These are phyloP conservation scores for Exophiala sideris DNA, from an alignment of 2,329 filamentous ascomycete genomes.

Conservation along the genomic window DNA sequence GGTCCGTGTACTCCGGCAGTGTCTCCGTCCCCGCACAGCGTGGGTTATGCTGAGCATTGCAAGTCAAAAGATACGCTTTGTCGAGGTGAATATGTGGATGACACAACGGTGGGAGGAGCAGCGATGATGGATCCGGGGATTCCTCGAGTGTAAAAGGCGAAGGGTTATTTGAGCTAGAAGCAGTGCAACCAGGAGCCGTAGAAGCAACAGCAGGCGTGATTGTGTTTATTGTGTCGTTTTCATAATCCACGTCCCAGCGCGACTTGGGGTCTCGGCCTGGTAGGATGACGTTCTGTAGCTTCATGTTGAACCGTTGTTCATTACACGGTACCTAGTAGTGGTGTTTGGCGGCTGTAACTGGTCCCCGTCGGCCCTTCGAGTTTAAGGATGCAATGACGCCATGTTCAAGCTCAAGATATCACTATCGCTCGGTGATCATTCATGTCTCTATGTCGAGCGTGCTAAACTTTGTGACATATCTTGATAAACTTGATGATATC, in stretches of 20 bases:
- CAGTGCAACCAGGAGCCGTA: not conserved
- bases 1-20: constrained; percentile 49
- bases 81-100: constrained; percentile 73
- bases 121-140: constrained; percentile 17
- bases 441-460: no score
- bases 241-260: constrained; percentile 19
- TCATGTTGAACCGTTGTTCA: no score
- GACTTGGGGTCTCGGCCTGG: constrained; percentile 17
- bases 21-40: not conserved
- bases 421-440: no score
- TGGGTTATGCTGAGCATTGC: constrained; percentile 19
- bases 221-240: constrained; percentile 16
- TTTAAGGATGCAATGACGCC: no score
- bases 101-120: constrained; percentile 57
- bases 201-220: constrained; percentile 9
- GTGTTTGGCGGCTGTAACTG: no score
- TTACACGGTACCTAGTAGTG: no score
- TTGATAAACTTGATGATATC: no score
- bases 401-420: no score
- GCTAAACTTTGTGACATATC: no score
- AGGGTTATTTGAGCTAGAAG: not conserved
- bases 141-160: constrained; percentile 1
- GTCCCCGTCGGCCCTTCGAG: no score
- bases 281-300: constrained; percentile 23
- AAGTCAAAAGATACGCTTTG: constrained; percentile 41